Evolutionary conservation across 2,329 filamentous ascomycete species (phyloP), one percentile per base, ranked within the genome.

Genomic region (Teratosphaeria destructans): DNA sequence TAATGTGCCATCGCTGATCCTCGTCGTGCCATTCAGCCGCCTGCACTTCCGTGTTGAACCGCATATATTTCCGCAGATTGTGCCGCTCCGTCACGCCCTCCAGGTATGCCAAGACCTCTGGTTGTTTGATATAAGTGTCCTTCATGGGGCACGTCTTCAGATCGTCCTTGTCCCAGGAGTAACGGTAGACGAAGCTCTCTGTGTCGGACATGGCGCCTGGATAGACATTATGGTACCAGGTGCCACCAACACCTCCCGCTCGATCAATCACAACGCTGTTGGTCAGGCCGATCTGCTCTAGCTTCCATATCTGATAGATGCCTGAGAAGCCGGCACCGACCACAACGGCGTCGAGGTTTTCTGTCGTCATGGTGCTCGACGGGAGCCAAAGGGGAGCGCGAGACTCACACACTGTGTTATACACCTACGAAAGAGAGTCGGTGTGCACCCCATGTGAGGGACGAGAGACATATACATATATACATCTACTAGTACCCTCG

Each of bases 191-290:
- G 58, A 63, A 68, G 59, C 64, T 65, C 54, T 66, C 67, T 5
- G 66, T 67, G 52, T 67, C 64, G 4, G 55, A 60, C 63, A 65
- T 66, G 3, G 66, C 66, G n/a, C 65, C 66, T 2, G 64, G 64
- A 60, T 75, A 71, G 43, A 37, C 55, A 43, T 56, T 54, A 32
- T n/a, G 29, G 10, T 52, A 61, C 74, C 74, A 76, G n/a, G 75
- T 74, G 3, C 76, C 76, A 14, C 76, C 76, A 10, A 77, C 69
- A 19, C 74, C 71, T 52, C 74, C 74, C 54, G 74, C 74, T 61
- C 76, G 72, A 55, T 70, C 73, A 19, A 76, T 75, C 16, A 61
- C 61, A 61, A 74, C 73, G 63, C 70, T 73, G 3, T 73, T 73
- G 11, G 37, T 39, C 64, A 74, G 71, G 14, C 74, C 74, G 47